A percentile compares a stretch with the other conserved stretches of the same genome.
Evolutionary conservation across 768 basidiomycete species (phyloP).

Genomic region (Termitomyces sp.): DNA sequence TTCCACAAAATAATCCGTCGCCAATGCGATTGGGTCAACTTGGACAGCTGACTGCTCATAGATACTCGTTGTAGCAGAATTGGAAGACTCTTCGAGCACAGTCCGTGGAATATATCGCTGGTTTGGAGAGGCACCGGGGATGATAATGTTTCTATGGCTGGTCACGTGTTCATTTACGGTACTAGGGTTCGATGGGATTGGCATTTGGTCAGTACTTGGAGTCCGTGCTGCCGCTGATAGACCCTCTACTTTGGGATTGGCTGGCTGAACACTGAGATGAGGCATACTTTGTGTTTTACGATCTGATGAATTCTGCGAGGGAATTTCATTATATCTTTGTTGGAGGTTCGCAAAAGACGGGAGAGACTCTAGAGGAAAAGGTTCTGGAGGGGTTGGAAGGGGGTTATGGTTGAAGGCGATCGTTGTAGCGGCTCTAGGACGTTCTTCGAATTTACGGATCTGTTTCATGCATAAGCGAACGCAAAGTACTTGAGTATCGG

Average conservation of each 20-base stretch:
- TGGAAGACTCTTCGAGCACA: neutral
- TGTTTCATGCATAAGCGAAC: constrained; percentile 5
- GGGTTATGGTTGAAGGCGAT: constrained; percentile 37
- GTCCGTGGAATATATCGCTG: constrained; percentile 22
- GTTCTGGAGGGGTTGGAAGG: constrained; percentile 51
- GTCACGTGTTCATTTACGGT: neutral
- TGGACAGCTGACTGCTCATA: neutral
- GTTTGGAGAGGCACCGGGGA: constrained; percentile 24
- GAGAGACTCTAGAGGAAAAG: constrained; percentile 38
- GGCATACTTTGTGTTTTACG: neutral
- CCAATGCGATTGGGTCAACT: constrained; percentile 19
- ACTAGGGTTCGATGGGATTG: neutral
- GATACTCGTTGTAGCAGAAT: neutral
- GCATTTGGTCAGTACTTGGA: neutral
- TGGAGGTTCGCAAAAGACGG: constrained; percentile 30
- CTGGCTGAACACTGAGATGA: neutral
- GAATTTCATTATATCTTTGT: neutral
- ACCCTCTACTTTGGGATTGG: neutral
- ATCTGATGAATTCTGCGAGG: neutral
- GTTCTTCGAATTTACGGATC: constrained; percentile 28
- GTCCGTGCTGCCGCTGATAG: neutral
- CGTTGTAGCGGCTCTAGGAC: constrained; percentile 23
- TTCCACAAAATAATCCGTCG: constrained; percentile 17
- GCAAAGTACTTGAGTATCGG: neutral
- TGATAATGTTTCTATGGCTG: constrained; percentile 21